Base-by-base conservation (phyloP, 192 early-diverging fungal genomes). In the Umbelopsis sp. region DNA sequence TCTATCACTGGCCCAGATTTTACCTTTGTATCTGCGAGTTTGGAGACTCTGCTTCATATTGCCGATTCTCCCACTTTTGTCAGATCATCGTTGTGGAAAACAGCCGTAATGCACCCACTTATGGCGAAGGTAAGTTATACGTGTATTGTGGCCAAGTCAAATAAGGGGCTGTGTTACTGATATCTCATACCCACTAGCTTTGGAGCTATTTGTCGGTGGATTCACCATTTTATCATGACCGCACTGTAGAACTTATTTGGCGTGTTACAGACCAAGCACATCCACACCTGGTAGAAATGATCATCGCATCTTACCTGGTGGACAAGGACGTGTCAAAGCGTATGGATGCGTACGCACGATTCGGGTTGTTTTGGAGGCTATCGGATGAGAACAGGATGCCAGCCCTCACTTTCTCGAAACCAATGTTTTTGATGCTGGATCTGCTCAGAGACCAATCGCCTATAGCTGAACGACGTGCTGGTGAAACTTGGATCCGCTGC, bases 401-500 rank as follows among this genome's bases (percentile, higher is more conserved):
- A 15, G 72, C 75, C 2, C 67, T 84, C 37, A 77, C 82, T 1
- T 95, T 95, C 75, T 81, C 89, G 1, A 77, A 93, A 58, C 88
- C 91, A 4, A 84, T 95, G 80, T 90, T 95, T 69, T 68, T 97
- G 9, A 86, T 93, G 52, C 74, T 97, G 9, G 95, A 97, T 68
- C 80, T 85, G 46, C 77, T 93, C 45, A 71, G 80, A 30, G 86
- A 76, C 11, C 68, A 85, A 33, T 72, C 81, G 25, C 82, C 81
- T 50, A 82, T 86, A 0, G 73, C 82, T 0, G 78, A 88, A 64
- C 80, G 82, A 37, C 80, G 88, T 30, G 85, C 83, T 15, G 91
- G 89, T 27, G 90, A 93, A 53, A 84, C 80, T 6, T 93, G 91
- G 91, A 85, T 93, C 45, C 80, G 89, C 37, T 86, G 83, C 49